These are phyloP conservation scores for Oryza coarctata DNA, from an alignment of 176 grass and related monocot species.

Conservation along the genomic window DNA sequence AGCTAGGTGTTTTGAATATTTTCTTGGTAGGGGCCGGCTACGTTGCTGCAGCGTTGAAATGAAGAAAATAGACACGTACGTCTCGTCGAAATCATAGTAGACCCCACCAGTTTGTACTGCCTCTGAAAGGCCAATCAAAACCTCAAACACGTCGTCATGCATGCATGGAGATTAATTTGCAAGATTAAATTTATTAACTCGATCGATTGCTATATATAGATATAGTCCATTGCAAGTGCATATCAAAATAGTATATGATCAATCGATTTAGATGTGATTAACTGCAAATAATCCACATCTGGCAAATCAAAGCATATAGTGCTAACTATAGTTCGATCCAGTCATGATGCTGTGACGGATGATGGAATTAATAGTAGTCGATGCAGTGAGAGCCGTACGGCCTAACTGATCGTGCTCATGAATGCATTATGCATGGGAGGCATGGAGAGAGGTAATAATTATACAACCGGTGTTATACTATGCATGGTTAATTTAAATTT, in stretches of 20 bases:
- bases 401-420: neutral
- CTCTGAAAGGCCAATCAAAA: slow-evolving; percentile 12
- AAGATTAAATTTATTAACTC: neutral
- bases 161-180: neutral
- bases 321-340: too few species aligned
- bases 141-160: slow-evolving; percentile 7
- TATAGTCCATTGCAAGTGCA: neutral
- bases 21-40: neutral
- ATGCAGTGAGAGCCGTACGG: neutral
- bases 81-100: neutral
- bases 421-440: neutral
- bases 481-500: too few species aligned
- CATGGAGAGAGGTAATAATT: neutral
- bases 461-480: too few species aligned
- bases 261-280: neutral
- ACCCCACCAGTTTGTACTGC: neutral
- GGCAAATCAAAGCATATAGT: too few species aligned
- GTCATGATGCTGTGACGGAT: too few species aligned
- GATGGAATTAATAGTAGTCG: too few species aligned
- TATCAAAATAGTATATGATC: neutral
- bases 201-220: neutral
- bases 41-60: neutral
- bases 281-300: neutral
- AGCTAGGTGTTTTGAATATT: neutral
- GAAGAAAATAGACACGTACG: neutral